Conservation (phyloP, 2,329 filamentous ascomycete genomes). For the Sclerotiophoma versabilis region DNA sequence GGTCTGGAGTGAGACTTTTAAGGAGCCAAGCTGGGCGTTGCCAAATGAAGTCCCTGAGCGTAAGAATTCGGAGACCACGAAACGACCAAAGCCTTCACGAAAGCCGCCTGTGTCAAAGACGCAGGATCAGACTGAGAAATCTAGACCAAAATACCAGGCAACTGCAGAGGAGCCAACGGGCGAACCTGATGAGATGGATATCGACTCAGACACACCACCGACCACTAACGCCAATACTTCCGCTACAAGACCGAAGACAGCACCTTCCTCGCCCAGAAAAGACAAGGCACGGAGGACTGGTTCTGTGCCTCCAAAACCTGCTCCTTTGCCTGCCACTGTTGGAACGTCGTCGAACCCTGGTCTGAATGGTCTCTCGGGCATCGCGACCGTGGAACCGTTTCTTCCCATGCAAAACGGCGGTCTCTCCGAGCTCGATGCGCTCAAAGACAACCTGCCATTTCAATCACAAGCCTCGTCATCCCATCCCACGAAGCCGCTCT, state of each 20-base stretch:
- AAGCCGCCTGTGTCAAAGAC: conserved; percentile 43
- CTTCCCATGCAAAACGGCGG: conserved; percentile 55
- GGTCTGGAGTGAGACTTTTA: conserved; percentile 54
- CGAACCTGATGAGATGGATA: conserved; percentile 57
- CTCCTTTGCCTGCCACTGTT: conserved; percentile 24
- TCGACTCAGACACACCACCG: conserved; percentile 50
- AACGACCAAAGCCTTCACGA: conserved; percentile 37
- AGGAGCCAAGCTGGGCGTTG: conserved; percentile 52
- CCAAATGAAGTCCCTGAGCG: conserved; percentile 43
- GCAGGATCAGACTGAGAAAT: conserved; percentile 37
- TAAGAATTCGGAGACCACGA: conserved; percentile 36
- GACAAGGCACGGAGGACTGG: conserved; percentile 13
- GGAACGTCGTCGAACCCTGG: conserved; percentile 29
- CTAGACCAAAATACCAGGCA: conserved; percentile 41
- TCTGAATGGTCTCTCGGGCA: conserved; percentile 57
- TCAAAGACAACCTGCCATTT: conserved; percentile 65
- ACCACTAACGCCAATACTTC: conserved; percentile 19
- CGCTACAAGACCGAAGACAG: conserved; percentile 12
- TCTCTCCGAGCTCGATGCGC: conserved; percentile 61
- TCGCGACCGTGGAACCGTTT: conserved; percentile 60
- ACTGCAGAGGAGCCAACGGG: conserved; percentile 38
- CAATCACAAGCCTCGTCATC: conserved; percentile 59
- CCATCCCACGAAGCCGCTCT: conserved; percentile 51
- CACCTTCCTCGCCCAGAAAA: conserved; percentile 11
- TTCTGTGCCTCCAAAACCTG: conserved; percentile 12